Evolutionary conservation across 2,329 filamentous ascomycete species (phyloP).

Genomic region (Fusarium drepaniforme): DNA sequence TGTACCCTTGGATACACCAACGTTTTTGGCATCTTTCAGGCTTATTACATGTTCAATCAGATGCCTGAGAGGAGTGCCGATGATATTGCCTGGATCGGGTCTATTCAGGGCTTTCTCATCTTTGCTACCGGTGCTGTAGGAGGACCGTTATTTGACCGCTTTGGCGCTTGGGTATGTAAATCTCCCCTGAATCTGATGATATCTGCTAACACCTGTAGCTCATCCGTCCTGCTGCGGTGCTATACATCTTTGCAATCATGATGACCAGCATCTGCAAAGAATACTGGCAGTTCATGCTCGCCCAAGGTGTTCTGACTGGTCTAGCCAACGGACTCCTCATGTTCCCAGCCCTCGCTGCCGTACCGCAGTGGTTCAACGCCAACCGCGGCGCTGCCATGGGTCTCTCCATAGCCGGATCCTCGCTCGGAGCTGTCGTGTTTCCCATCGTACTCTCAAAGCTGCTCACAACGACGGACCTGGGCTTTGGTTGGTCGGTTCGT

Average conservation of each 20-base stretch:
- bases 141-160: slow-evolving; percentile 57
- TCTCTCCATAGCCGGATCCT: slow-evolving; percentile 58
- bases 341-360: slow-evolving; percentile 58
- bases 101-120: slow-evolving; percentile 41
- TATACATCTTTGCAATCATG: slow-evolving; percentile 33
- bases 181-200: slow-evolving; percentile 47
- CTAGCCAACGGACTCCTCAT: slow-evolving; percentile 54
- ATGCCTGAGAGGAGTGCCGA: slow-evolving; percentile 36
- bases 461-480: slow-evolving; percentile 56
- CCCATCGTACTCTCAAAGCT: slow-evolving; percentile 61
- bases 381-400: slow-evolving; percentile 59
- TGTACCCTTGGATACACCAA: slow-evolving; percentile 45
- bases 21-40: slow-evolving; percentile 45
- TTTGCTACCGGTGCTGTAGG: slow-evolving; percentile 47
- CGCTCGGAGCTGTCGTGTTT: slow-evolving; percentile 65
- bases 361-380: slow-evolving; percentile 59
- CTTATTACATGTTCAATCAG: slow-evolving; percentile 43
- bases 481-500: slow-evolving; percentile 65
- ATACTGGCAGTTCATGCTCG: slow-evolving; percentile 66
- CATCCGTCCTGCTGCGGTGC: slow-evolving; percentile 22
- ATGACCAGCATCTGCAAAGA: slow-evolving; percentile 48
- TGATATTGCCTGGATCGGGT: slow-evolving; percentile 45
- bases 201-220: slow-evolving; percentile 36
- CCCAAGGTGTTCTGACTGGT: slow-evolving; percentile 61
- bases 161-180: slow-evolving; percentile 50